Evolutionary conservation across 1,139 yeast genomes (phyloP).

Genomic region (Geotrichum macrosporum): DNA sequence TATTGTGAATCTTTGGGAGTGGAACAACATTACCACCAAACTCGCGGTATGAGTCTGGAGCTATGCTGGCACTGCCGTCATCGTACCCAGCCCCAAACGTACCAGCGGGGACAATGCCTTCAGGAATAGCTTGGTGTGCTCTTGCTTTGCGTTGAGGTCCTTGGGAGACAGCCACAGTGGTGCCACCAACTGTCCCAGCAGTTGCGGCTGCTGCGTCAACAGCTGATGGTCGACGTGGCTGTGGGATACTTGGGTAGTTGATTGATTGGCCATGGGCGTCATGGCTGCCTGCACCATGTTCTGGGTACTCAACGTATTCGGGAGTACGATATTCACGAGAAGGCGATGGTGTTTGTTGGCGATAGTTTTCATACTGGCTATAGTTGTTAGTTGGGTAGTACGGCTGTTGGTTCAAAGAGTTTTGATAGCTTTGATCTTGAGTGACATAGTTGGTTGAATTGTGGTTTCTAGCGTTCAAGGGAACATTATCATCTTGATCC

Average conservation of each 20-base stretch:
- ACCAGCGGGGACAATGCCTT: conserved; percentile 34
- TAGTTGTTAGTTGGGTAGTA: conserved; percentile 9
- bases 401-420: conserved; percentile 5
- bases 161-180: conserved; percentile 15
- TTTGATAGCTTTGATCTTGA: conserved; percentile 5
- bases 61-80: conserved; percentile 31
- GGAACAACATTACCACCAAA: conserved; percentile 11
- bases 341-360: conserved; percentile 26
- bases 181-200: conserved; percentile 29
- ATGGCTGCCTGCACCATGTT: conserved; percentile 11
- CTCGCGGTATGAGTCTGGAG: conserved; percentile 9
- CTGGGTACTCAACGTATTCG: conserved; percentile 14
- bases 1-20: conserved; percentile 21
- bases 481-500: conserved; percentile 23
- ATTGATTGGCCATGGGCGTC: conserved; percentile 10
- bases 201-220: conserved; percentile 23
- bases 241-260: conserved; percentile 1
- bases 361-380: conserved; percentile 13
- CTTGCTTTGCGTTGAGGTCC: conserved; percentile 17
- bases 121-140: conserved; percentile 16
- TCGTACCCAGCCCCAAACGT: conserved; percentile 33
- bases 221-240: conserved; percentile 13
- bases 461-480: conserved; percentile 19
- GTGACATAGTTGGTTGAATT: conserved; percentile 12
- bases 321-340: conserved; percentile 23